Percentiles rank a stretch among this genome's conserved stretches.
Evolutionary conservation across 441 rosid species (phyloP).

Genomic region (Gossypium gossypioides): DNA sequence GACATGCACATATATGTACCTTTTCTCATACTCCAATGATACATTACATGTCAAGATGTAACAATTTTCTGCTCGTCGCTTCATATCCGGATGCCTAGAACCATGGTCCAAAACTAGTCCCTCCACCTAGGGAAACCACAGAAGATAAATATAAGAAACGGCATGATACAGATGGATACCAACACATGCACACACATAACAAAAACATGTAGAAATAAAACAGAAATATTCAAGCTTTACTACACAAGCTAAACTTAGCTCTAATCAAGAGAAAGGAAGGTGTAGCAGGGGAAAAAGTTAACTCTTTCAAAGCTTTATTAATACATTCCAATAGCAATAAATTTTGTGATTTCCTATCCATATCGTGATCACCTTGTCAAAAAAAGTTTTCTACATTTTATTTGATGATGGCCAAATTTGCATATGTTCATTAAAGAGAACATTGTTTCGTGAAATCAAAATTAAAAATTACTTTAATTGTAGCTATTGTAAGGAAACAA

Average conservation of each 20-base stretch:
- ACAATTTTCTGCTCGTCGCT: conserved; percentile 89
- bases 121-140: conserved; percentile 51
- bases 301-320: background rate
- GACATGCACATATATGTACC: conserved; percentile 30
- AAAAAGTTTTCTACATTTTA: background rate
- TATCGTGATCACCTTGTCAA: background rate
- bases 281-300: background rate
- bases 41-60: conserved; percentile 89
- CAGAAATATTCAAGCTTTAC: background rate
- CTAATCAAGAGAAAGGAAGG: background rate
- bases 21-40: conserved; percentile 88
- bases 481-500: background rate
- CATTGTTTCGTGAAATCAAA: background rate
- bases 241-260: background rate
- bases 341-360: background rate
- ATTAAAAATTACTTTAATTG: background rate
- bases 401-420: background rate
- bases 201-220: background rate
- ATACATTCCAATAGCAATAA: background rate
- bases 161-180: background rate
- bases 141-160: background rate
- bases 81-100: conserved; percentile 99
- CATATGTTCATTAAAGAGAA: background rate
- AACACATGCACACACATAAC: background rate
- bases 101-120: conserved; percentile 98